Percentiles rank a stretch among this genome's conserved stretches.
Evolutionary conservation across 495 filamentous ascomycete genomes (phyloP).

Genomic region (Aspergillus nidulans): DNA sequence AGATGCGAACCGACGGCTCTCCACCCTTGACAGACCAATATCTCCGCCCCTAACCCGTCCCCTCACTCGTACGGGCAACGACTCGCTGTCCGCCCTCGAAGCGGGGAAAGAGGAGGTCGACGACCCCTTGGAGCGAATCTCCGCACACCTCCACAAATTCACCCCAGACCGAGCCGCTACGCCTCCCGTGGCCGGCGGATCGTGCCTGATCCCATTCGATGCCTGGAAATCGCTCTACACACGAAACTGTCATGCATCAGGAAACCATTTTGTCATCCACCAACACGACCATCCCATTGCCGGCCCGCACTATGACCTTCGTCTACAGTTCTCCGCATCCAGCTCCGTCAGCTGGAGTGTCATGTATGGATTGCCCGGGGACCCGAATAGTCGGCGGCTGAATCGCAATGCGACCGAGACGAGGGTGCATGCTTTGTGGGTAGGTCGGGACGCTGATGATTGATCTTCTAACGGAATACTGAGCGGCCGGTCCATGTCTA

Average conservation of each 20-base stretch:
- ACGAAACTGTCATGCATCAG: slow-evolving; percentile 25
- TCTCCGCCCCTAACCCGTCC: neutral
- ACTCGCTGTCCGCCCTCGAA: slow-evolving; percentile 50
- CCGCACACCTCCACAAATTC: slow-evolving; percentile 31
- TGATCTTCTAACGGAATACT: neutral
- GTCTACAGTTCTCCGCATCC: slow-evolving; percentile 60
- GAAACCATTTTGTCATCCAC: slow-evolving; percentile 61
- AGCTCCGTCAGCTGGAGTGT: slow-evolving; percentile 62
- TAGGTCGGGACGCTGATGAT: neutral
- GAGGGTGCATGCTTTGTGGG: slow-evolving; percentile 43
- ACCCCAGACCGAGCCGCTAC: neutral
- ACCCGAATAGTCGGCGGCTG: slow-evolving; percentile 53
- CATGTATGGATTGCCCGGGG: slow-evolving; percentile 63
- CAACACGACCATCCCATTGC: slow-evolving; percentile 62
- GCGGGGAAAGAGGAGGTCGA: slow-evolving; percentile 47
- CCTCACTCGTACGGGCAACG: neutral
- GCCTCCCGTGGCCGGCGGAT: neutral
- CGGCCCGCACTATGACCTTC: slow-evolving; percentile 60
- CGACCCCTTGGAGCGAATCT: slow-evolving; percentile 52
- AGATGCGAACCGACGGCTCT: neutral
- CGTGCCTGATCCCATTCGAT: slow-evolving; percentile 19
- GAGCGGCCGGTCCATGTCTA: slow-evolving; percentile 15
- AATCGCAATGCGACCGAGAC: slow-evolving; percentile 66
- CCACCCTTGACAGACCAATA: neutral
- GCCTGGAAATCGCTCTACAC: slow-evolving; percentile 50